Conservation (phyloP, 345 rosid species). For the Balakata baccata region DNA sequence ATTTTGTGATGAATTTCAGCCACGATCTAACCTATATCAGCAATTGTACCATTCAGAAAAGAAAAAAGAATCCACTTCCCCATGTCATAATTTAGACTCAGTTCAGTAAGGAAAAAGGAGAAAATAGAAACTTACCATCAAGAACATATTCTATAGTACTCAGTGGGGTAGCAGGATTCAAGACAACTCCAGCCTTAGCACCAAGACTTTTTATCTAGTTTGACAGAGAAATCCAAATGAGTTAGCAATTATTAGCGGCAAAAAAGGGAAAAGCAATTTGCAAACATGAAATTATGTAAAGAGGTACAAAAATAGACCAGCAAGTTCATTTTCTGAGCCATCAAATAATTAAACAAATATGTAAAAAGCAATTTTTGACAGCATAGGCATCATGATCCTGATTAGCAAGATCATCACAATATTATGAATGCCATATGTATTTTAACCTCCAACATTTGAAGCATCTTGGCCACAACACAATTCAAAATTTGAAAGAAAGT, state of each 20-base stretch:
- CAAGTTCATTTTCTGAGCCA: not conserved
- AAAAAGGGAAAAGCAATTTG: constrained; percentile 10
- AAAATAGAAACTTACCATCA: constrained; percentile 59
- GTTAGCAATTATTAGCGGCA: constrained; percentile 10
- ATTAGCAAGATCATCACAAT: not conserved
- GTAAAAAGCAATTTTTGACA: not conserved
- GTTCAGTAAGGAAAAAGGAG: not conserved
- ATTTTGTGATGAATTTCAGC: not conserved
- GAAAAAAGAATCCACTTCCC: too few species aligned
- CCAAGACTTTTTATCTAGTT: constrained; percentile 79
- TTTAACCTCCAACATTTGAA: constrained; percentile 1
- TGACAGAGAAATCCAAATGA: constrained; percentile 6
- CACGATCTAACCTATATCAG: not conserved
- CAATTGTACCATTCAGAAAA: not conserved
- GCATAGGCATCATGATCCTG: not conserved
- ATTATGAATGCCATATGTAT: not conserved
- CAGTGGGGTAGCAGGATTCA: constrained; percentile 89
- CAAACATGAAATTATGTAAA: not conserved
- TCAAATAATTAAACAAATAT: not conserved
- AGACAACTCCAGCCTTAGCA: constrained; percentile 97
- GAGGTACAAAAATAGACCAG: constrained; percentile 9
- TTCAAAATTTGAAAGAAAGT: not conserved
- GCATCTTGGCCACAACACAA: not conserved
- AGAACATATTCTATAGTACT: constrained; percentile 78
- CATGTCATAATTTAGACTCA: too few species aligned